A percentile compares a stretch with the other conserved stretches of the same genome.
phyloP scores from a whole-genome alignment of 2,329 filamentous ascomycete species.

The Orbilia quercus region DNA sequence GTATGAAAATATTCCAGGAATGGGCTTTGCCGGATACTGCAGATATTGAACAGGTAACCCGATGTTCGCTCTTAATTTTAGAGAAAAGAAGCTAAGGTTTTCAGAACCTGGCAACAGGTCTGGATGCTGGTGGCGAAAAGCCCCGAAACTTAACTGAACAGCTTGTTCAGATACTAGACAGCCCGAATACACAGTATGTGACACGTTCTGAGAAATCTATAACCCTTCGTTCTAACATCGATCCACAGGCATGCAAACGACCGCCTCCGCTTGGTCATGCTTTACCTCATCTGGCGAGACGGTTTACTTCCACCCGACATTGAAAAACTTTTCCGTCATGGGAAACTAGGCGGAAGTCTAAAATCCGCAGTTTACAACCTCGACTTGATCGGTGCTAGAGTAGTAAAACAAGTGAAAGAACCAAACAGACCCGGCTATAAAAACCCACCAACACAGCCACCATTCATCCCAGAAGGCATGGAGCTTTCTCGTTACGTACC shows the following conservation, averaged over 20 bases:
- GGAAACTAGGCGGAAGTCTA: conserved; percentile 79
- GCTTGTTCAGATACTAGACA: conserved; percentile 86
- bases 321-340: conserved; percentile 83
- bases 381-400: conserved; percentile 80
- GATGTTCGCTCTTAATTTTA: conserved; percentile 28
- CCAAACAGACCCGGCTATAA: conserved; percentile 65
- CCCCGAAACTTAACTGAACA: conserved; percentile 89
- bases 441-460: conserved; percentile 62
- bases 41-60: conserved; percentile 78
- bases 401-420: conserved; percentile 80
- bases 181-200: conserved; percentile 69
- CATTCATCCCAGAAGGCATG: conserved; percentile 76
- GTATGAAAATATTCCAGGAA: conserved; percentile 90
- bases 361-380: conserved; percentile 80
- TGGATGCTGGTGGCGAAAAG: conserved; percentile 92
- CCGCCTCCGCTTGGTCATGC: conserved; percentile 82
- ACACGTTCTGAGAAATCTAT: not conserved
- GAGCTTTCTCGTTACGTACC: conserved; percentile 89
- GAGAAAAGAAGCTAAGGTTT: conserved; percentile 1
- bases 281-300: conserved; percentile 87
- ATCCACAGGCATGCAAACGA: conserved; percentile 66
- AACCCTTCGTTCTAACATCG: conserved; percentile 1
- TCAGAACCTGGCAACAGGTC: conserved; percentile 82
- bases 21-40: conserved; percentile 88
- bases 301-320: conserved; percentile 87